Conservation (phyloP, 768 basidiomycete genomes). For the Phanerodontia chrysosporium region DNA sequence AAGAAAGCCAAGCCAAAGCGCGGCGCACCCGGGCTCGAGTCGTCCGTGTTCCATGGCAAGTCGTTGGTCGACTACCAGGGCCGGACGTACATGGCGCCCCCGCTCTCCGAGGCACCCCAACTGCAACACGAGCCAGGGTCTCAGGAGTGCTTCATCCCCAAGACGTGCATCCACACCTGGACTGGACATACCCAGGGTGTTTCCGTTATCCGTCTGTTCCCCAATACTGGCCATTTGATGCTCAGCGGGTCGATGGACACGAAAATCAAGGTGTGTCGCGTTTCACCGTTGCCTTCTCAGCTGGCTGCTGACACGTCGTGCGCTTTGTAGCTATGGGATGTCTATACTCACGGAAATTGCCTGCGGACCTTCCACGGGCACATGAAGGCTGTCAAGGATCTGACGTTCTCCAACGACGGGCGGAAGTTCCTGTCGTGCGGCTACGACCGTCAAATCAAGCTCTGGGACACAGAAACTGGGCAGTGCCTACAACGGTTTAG, state of each 20-base stretch:
- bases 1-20: slow-evolving; percentile 80
- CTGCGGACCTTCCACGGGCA: slow-evolving; percentile 97
- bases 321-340: slow-evolving; percentile 81
- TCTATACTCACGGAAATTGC: slow-evolving; percentile 96
- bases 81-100: slow-evolving; percentile 95
- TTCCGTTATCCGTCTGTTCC: slow-evolving; percentile 90
- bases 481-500: slow-evolving; percentile 96
- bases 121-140: slow-evolving; percentile 75
- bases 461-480: slow-evolving; percentile 99
- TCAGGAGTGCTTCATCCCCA: slow-evolving; percentile 92
- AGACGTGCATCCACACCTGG: slow-evolving; percentile 95
- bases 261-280: slow-evolving; percentile 78
- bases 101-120: slow-evolving; percentile 82
- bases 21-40: slow-evolving; percentile 81
- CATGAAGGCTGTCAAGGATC: slow-evolving; percentile 92
- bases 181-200: slow-evolving; percentile 97
- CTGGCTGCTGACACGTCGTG: background rate
- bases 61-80: slow-evolving; percentile 96
- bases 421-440: slow-evolving; percentile 84
- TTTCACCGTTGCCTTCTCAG: slow-evolving; percentile 4
- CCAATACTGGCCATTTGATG: slow-evolving; percentile 86
- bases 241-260: slow-evolving; percentile 97
- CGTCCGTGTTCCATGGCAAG: slow-evolving; percentile 95
- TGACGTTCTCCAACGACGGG: slow-evolving; percentile 94
- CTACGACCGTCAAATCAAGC: slow-evolving; percentile 96